Base-by-base conservation (phyloP, 2,329 filamentous ascomycete genomes). In the Coniella lustricola region DNA sequence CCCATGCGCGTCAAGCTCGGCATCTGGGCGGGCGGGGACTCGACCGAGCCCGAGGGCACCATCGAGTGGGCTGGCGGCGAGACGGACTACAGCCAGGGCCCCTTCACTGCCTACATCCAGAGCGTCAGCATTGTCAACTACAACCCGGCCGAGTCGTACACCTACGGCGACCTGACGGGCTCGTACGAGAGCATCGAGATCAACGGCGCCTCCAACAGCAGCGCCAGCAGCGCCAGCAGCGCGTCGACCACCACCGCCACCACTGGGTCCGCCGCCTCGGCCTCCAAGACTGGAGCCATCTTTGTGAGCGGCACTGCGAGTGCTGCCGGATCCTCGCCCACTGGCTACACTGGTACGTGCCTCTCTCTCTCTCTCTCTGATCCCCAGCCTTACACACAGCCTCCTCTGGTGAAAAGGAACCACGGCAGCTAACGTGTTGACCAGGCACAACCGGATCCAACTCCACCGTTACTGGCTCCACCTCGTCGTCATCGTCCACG, bases 1-100 rank as follows among this genome's bases (percentile, higher is more conserved):
- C 85, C 85, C 43, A 83, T 84, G 78, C 78, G 82, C 64, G 63
- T 88, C 59, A 83, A 81, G 65, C 66, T 88, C 39, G 85, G 85
- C 54, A 76, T 78, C 56, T 87, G 84, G 82, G 76, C 80, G 41
- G 79, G 72, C 46, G 79, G 79, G 48, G 68, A 75, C 58, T 66
- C 69, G 51, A 64, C 69, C 54, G 85, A 87, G 57, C 62, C 78
- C 32, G 64, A 76, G 50, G 88, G 88, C 52, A 93, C 88, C 31
- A 85, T 90, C 52, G 56, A 76, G 51, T 85, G 81, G 81, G 79
- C 80, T 48, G 84, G 82, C 55, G 85, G 85, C 52, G 61, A 61
- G 57, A 67, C 72, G 54, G 66, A 73, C 56, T 74, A 70, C 59
- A 58, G 54, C 40, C 50, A 70, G 53, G 70, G 61, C 34, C 69